phyloP scores from a whole-genome alignment of 768 basidiomycete genomes.

The Amanita rimosa region DNA sequence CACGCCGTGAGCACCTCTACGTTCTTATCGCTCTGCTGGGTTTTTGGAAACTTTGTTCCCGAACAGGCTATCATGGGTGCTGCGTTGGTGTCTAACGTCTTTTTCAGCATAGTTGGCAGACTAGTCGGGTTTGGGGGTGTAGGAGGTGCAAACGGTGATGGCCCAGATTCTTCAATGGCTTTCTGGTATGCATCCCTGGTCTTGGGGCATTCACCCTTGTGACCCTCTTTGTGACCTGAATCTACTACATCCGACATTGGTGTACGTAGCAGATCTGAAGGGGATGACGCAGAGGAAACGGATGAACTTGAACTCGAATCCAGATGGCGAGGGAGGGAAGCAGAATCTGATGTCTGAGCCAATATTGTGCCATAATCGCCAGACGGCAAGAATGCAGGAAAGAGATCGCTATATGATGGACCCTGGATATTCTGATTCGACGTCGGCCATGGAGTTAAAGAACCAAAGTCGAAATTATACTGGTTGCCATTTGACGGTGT shows the following conservation, averaged over 20 bases:
- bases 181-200: slow-evolving; percentile 39
- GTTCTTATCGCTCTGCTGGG: slow-evolving; percentile 59
- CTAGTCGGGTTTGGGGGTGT: slow-evolving; percentile 16
- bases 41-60: slow-evolving; percentile 58
- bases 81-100: slow-evolving; percentile 29
- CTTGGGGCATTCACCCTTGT: slow-evolving; percentile 33
- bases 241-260: not conserved
- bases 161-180: slow-evolving; percentile 41
- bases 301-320: slow-evolving; percentile 18
- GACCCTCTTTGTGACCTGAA: not conserved
- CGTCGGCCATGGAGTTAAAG: slow-evolving; percentile 33
- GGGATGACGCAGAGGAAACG: slow-evolving; percentile 28
- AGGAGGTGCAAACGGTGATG: slow-evolving; percentile 44
- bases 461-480: slow-evolving; percentile 37
- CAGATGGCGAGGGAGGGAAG: slow-evolving; percentile 8
- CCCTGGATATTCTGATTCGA: slow-evolving; percentile 19
- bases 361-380: slow-evolving; percentile 1
- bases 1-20: slow-evolving; percentile 73
- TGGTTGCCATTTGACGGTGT: slow-evolving; percentile 14
- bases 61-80: slow-evolving; percentile 55
- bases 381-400: slow-evolving; percentile 12
- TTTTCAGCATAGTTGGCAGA: slow-evolving; percentile 15
- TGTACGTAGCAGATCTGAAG: slow-evolving; percentile 9
- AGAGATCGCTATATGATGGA: slow-evolving; percentile 34
- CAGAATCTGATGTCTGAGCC: not conserved